Evolutionary conservation across 306 rosid genomes (phyloP).

Genomic region (Dryas octopetala): DNA sequence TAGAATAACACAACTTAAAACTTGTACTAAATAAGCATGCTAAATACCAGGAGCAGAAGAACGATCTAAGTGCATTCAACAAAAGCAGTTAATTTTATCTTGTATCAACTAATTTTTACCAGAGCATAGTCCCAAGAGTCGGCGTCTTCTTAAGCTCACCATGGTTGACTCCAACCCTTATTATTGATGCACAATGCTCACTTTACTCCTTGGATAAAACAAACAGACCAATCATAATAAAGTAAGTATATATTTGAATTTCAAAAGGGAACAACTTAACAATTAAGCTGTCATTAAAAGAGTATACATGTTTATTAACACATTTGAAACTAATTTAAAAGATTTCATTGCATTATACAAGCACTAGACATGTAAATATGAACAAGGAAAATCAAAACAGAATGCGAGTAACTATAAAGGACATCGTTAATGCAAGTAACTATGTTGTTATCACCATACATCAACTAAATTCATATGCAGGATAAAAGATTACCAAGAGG

Average conservation of each 20-base stretch:
- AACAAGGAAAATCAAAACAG: constrained; percentile 3
- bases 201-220: constrained; percentile 16
- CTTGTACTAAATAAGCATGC: constrained; percentile 2
- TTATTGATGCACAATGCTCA: constrained; percentile 26
- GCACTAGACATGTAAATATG: not conserved
- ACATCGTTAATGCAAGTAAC: not conserved
- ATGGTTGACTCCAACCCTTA: constrained; percentile 39
- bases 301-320: not conserved
- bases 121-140: constrained; percentile 82
- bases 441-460: not conserved
- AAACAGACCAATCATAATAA: constrained; percentile 21
- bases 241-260: constrained; percentile 15
- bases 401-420: not conserved
- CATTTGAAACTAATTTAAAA: not conserved
- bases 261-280: constrained; percentile 5
- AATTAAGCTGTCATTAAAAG: not conserved
- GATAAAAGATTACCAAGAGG: not conserved
- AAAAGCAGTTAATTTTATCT: not conserved
- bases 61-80: not conserved
- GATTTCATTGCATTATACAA: not conserved
- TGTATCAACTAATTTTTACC: constrained; percentile 46
- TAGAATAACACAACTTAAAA: not conserved
- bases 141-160: constrained; percentile 98
- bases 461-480: not conserved
- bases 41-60: not conserved